Evolutionary conservation across 2,329 filamentous ascomycete species (phyloP).

Genomic region (Colletotrichum sidae): DNA sequence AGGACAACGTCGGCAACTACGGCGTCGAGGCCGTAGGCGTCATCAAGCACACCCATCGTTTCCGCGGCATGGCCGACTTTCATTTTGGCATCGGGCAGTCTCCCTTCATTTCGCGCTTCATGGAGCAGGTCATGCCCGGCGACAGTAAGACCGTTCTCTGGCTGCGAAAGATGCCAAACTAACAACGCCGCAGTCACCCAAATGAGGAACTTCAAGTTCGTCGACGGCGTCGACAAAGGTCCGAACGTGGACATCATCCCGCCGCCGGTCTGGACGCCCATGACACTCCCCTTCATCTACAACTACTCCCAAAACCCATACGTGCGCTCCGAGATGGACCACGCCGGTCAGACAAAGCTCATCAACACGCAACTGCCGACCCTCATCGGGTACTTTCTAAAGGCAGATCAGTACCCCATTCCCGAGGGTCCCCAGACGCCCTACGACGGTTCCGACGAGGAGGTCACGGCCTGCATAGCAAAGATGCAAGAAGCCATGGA

Average conservation of each 20-base stretch:
- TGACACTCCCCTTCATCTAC: conserved; percentile 80
- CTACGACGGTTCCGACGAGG: conserved; percentile 68
- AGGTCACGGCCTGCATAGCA: conserved; percentile 73
- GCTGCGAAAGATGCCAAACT: conserved; percentile 56
- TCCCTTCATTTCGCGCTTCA: conserved; percentile 77
- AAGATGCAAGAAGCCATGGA: conserved; percentile 75
- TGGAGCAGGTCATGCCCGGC: conserved; percentile 76
- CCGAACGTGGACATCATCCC: conserved; percentile 79
- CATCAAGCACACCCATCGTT: conserved; percentile 86
- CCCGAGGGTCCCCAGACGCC: conserved; percentile 70
- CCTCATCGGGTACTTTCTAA: conserved; percentile 68
- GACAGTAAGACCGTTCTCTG: conserved; percentile 64
- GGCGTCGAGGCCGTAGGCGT: conserved; percentile 76
- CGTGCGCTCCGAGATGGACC: conserved; percentile 72
- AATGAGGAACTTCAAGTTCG: conserved; percentile 69
- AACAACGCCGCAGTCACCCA: conserved; percentile 49
- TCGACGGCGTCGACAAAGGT: conserved; percentile 65
- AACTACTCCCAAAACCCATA: conserved; percentile 89
- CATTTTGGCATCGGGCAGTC: conserved; percentile 80
- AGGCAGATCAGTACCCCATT: conserved; percentile 71
- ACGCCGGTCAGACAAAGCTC: conserved; percentile 61
- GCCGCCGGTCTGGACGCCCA: conserved; percentile 81
- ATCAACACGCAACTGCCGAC: conserved; percentile 71
- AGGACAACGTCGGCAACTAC: conserved; percentile 77
- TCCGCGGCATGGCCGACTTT: conserved; percentile 87